Conservation (phyloP, 768 basidiomycete genomes). For the Postia placenta region DNA sequence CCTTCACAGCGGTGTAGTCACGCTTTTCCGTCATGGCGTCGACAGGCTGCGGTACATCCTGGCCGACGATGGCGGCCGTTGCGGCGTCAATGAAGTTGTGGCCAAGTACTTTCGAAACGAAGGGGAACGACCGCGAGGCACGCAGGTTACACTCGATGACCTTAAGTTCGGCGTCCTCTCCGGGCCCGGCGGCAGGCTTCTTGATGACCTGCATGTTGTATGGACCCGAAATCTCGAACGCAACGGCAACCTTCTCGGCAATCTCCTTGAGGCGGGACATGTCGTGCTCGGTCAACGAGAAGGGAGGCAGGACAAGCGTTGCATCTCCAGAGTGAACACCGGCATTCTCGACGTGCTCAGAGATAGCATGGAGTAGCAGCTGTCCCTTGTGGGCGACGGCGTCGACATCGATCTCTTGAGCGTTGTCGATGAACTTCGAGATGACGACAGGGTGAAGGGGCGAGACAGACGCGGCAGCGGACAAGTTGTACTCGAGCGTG, state of each 20-base stretch:
- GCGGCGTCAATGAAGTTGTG: constrained; percentile 97
- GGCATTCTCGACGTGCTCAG: constrained; percentile 98
- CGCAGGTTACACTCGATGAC: constrained; percentile 99
- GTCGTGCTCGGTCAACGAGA: constrained; percentile 69
- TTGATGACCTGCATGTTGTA: constrained; percentile 99
- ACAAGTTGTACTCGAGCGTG: constrained; percentile 84
- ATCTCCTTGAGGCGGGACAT: constrained; percentile 88
- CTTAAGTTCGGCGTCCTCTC: constrained; percentile 70
- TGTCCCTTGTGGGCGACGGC: constrained; percentile 92
- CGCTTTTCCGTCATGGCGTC: constrained; percentile 88
- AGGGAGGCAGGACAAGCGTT: constrained; percentile 93
- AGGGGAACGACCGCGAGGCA: constrained; percentile 97
- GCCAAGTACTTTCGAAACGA: constrained; percentile 97
- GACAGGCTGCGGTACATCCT: constrained; percentile 83
- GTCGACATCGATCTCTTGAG: constrained; percentile 97
- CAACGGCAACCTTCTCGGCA: constrained; percentile 89
- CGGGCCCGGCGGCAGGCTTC: constrained; percentile 48
- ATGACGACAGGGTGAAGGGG: constrained; percentile 97
- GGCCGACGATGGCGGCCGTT: constrained; percentile 77
- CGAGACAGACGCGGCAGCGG: constrained; percentile 94
- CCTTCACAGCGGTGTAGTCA: constrained; percentile 94
- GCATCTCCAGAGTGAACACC: constrained; percentile 99
- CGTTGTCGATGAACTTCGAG: constrained; percentile 97
- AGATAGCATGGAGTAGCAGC: constrained; percentile 91
- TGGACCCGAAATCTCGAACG: constrained; percentile 95